Evolutionary conservation across 768 basidiomycete species (phyloP).

Genomic region (Imleria badia): DNA sequence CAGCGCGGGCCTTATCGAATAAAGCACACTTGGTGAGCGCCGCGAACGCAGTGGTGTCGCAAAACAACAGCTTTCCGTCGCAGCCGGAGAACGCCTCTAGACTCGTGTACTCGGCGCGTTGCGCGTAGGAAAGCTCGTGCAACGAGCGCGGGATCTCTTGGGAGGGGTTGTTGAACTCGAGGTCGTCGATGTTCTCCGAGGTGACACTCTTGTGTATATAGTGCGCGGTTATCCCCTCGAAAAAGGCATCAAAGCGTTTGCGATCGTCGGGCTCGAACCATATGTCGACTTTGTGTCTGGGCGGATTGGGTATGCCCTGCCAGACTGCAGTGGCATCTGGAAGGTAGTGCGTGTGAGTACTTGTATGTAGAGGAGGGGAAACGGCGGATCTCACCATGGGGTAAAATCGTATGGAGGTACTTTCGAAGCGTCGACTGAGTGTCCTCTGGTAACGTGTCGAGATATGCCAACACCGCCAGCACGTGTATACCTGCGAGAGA

Average conservation of each 20-base stretch:
- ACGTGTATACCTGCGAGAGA: conserved; percentile 17
- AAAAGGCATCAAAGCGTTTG: conserved; percentile 16
- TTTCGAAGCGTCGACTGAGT: conserved; percentile 7
- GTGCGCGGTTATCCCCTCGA: conserved; percentile 14
- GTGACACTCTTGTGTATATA: conserved; percentile 15
- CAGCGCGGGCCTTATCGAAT: conserved; percentile 13
- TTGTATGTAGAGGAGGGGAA: background rate
- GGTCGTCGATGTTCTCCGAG: conserved; percentile 16
- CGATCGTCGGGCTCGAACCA: conserved; percentile 4
- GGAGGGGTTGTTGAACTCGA: conserved; percentile 12
- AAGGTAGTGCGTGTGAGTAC: background rate
- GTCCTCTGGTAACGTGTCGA: conserved; percentile 9
- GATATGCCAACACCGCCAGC: conserved; percentile 12
- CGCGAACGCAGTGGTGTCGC: conserved; percentile 6
- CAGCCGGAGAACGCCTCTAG: conserved; percentile 9
- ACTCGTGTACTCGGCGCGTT: conserved; percentile 13
- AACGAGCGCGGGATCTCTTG: conserved; percentile 9
- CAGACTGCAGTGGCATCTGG: conserved; percentile 3
- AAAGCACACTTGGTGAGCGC: conserved; percentile 15
- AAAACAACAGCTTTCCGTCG: conserved; percentile 13
- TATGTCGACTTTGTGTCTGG: background rate
- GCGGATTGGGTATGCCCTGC: conserved; percentile 9
- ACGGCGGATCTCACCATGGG: conserved; percentile 11
- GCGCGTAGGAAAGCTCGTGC: conserved; percentile 8
- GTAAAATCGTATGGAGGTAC: conserved; percentile 21